These are phyloP conservation scores for Theileria sp. DNA, from an alignment of 169 alveolate species.

Conservation along the genomic window DNA sequence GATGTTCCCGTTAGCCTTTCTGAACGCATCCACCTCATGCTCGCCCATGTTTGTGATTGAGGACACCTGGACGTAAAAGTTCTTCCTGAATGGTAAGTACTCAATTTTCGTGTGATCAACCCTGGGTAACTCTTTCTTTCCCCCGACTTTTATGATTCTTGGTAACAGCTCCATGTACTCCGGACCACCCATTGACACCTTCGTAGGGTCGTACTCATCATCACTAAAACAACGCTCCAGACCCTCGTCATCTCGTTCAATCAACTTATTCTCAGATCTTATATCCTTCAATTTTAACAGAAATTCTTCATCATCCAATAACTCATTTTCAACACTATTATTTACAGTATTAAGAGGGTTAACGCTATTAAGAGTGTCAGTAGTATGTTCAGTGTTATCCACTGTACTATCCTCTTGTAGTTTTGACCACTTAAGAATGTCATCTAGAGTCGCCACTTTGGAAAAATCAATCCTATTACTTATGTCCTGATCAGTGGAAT, in stretches of 20 bases:
- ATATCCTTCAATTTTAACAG: slow-evolving; percentile 14
- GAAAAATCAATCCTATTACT: slow-evolving; percentile 10
- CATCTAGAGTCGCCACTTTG: slow-evolving; percentile 51
- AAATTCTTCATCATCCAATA: slow-evolving; percentile 39
- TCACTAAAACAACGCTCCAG: slow-evolving; percentile 38
- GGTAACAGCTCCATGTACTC: slow-evolving; percentile 63
- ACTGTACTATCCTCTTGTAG: not conserved
- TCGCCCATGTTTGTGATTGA: slow-evolving; percentile 84
- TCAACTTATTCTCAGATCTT: slow-evolving; percentile 11
- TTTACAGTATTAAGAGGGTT: not conserved
- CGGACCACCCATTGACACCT: slow-evolving; percentile 10
- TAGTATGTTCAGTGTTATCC: not conserved
- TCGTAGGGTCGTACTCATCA: slow-evolving; percentile 46
- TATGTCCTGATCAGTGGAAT: slow-evolving; percentile 25
- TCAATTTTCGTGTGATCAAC: slow-evolving; percentile 83
- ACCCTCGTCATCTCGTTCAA: slow-evolving; percentile 27
- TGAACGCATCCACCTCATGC: slow-evolving; percentile 85
- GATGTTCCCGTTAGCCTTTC: slow-evolving; percentile 86
- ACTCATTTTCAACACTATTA: not conserved
- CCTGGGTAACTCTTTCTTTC: slow-evolving; percentile 73
- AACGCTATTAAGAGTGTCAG: not conserved
- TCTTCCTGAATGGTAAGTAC: slow-evolving; percentile 83
- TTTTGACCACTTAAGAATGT: slow-evolving; percentile 43
- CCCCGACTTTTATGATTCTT: slow-evolving; percentile 13
- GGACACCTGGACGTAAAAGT: slow-evolving; percentile 83